Conservation (phyloP, 805 yeast genomes). For the Lachancea waltii region DNA sequence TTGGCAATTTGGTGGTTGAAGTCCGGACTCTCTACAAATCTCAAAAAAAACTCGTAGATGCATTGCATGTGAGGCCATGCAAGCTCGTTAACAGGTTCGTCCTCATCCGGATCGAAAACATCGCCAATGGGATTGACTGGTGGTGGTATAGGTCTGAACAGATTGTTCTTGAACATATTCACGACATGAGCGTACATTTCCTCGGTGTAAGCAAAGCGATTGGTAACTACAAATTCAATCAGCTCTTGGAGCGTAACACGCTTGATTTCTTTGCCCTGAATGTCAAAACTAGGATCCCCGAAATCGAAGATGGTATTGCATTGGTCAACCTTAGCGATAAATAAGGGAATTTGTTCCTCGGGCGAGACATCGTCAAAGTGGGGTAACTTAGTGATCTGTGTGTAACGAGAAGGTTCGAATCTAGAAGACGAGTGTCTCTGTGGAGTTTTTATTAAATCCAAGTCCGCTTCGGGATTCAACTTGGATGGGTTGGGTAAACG, state of each 20-base stretch:
- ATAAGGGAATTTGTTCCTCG: slow-evolving; percentile 65
- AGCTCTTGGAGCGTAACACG: slow-evolving; percentile 81
- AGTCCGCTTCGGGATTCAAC: slow-evolving; percentile 50
- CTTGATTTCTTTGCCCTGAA: slow-evolving; percentile 89
- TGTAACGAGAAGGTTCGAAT: slow-evolving; percentile 68
- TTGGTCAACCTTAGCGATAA: slow-evolving; percentile 84
- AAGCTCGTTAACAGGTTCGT: slow-evolving; percentile 92
- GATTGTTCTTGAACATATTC: slow-evolving; percentile 79
- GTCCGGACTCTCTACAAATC: slow-evolving; percentile 91
- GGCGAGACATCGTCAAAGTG: slow-evolving; percentile 82
- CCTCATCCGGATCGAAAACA: slow-evolving; percentile 95
- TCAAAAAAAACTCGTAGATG: slow-evolving; percentile 86
- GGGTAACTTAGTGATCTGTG: slow-evolving; percentile 71
- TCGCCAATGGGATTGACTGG: slow-evolving; percentile 98
- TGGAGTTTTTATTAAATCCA: slow-evolving; percentile 79
- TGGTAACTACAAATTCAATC: slow-evolving; percentile 77
- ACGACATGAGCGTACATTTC: slow-evolving; percentile 86
- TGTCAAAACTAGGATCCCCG: slow-evolving; percentile 85
- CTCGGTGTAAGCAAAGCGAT: slow-evolving; percentile 79
- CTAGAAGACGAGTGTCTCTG: slow-evolving; percentile 89
- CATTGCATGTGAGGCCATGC: slow-evolving; percentile 99
- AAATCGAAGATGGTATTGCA: slow-evolving; percentile 94
- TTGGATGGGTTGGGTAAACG: slow-evolving; percentile 55
- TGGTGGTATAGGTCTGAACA: slow-evolving; percentile 95
- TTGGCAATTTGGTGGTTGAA: slow-evolving; percentile 90